Conservation (phyloP, 2,329 filamentous ascomycete species). For the Orbilia javanica region DNA sequence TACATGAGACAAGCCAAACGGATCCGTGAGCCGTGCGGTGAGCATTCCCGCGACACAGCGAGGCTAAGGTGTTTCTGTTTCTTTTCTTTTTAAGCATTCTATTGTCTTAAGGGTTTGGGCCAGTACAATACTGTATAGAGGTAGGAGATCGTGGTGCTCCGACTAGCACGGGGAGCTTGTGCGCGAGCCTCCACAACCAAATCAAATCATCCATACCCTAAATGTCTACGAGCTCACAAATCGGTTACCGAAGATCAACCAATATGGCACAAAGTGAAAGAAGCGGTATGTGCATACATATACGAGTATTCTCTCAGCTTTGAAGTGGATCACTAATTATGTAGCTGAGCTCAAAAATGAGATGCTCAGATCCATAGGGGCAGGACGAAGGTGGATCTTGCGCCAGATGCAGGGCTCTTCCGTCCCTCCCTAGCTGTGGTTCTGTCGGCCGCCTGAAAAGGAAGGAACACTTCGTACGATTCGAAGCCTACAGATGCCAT, state of each 20-base stretch:
- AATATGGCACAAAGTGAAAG: not conserved
- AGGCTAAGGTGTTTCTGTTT: not conserved
- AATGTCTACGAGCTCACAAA: not conserved
- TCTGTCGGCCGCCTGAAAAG: not conserved
- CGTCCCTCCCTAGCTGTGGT: conserved; percentile 3
- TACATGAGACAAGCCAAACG: not conserved
- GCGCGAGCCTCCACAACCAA: no score
- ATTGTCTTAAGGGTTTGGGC: no score
- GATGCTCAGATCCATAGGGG: conserved; percentile 21
- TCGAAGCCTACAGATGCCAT: not conserved
- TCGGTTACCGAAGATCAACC: not conserved
- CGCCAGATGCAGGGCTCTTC: conserved; percentile 3
- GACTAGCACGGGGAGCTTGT: no score
- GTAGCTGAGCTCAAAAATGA: not conserved
- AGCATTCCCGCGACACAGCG: conserved; percentile 3
- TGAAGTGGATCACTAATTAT: conserved; percentile 2
- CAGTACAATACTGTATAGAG: no score
- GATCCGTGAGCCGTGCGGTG: conserved; percentile 4
- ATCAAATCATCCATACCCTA: no score
- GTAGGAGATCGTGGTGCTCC: no score
- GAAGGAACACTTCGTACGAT: not conserved
- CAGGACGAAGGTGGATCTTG: conserved; percentile 11
- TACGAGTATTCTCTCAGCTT: not conserved
- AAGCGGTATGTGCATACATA: not conserved
- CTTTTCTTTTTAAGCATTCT: no score